Base-by-base conservation (phyloP, 768 basidiomycete genomes). In the Panaeolus cyanescens region DNA sequence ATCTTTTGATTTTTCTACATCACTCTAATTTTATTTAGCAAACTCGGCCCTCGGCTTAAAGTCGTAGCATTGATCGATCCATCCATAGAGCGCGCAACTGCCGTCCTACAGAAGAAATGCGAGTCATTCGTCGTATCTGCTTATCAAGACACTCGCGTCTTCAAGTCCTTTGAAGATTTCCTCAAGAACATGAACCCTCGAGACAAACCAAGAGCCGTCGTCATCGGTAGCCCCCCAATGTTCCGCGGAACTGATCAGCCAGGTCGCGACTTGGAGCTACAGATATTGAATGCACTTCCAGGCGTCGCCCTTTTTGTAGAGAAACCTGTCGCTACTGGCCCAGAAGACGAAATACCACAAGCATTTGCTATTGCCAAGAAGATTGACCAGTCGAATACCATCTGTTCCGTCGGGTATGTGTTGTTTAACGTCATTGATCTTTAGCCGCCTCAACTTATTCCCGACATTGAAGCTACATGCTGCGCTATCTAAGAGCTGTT, bases 31-130 rank as follows among this genome's bases (percentile, higher is more conserved):
- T 50, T 25, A 58, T 54, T 5, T 67, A 93, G 94, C 76, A 96
- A 99, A 81, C 90, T 99, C 62, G 96, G 96, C 53, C 89, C 88
- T 20, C 93, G 96, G 65, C 91, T 99, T 75, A 98, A 96, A 74
- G 93, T 99, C 59, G 87, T 96, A 64, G 96, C 94, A 25, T 81
- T 99, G 60, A 89, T 99, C 70, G 96, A 99, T 74, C 96, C 96
- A 19, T 89, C 87, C 25, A 81, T 86, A 60, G 90, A 92, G 40
- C 93, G 94, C 63, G 93, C 95, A 20, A 79, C 82, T 15, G 79
- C 87, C 22, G 90, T 91, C 32, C 87, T 99, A 62, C 83, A 89
- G 72, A 90, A 92, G 79, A 98, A 98, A 82, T 87, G 93, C 71
- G 90, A 90, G 69, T 92, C 92, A 13, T 95, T 96, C 82, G 95